A percentile compares a stretch with the other conserved stretches of the same genome.
Evolutionary conservation across 495 filamentous ascomycete genomes (phyloP).

Genomic region (Penicillium dipodomyicola): DNA sequence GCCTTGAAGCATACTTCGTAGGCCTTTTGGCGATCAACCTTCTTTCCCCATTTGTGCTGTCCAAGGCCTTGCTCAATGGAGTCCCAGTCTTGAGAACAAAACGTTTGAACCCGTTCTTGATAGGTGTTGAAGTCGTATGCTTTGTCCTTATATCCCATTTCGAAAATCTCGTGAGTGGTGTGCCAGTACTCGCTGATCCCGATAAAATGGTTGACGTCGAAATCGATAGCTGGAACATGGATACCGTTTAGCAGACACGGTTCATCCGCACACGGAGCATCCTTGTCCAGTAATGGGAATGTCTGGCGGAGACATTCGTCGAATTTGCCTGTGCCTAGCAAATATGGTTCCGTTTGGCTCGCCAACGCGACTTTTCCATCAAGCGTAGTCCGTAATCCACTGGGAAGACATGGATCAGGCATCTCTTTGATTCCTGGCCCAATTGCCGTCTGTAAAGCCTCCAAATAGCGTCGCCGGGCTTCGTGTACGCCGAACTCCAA

Average conservation of each 20-base stretch:
- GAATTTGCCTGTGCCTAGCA: conserved; percentile 83
- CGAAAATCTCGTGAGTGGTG: conserved; percentile 93
- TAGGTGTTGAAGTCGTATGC: conserved; percentile 92
- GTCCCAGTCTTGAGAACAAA: conserved; percentile 81
- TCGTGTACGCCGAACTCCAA: conserved; percentile 93
- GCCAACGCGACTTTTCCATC: conserved; percentile 50
- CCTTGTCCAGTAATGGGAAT: conserved; percentile 85
- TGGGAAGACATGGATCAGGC: conserved; percentile 89
- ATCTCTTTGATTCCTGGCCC: conserved; percentile 59
- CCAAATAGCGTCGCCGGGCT: conserved; percentile 77
- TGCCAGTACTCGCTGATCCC: conserved; percentile 99
- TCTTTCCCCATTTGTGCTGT: conserved; percentile 68
- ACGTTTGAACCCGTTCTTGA: conserved; percentile 77
- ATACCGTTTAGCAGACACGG: conserved; percentile 87
- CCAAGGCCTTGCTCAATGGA: conserved; percentile 64
- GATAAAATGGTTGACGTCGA: conserved; percentile 96
- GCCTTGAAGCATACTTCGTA: conserved; percentile 95
- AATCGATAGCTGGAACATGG: conserved; percentile 94
- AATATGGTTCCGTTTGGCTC: conserved; percentile 37
- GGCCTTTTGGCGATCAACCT: conserved; percentile 69
- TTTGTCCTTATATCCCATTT: conserved; percentile 73
- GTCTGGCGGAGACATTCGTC: conserved; percentile 79
- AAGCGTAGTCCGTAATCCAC: conserved; percentile 63
- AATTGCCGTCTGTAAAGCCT: conserved; percentile 60
- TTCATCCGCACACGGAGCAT: conserved; percentile 74